Evolutionary conservation across 106 monocot species (phyloP), one percentile per base, ranked within the genome.

Genomic region (Acanthochlamys bracteata): DNA sequence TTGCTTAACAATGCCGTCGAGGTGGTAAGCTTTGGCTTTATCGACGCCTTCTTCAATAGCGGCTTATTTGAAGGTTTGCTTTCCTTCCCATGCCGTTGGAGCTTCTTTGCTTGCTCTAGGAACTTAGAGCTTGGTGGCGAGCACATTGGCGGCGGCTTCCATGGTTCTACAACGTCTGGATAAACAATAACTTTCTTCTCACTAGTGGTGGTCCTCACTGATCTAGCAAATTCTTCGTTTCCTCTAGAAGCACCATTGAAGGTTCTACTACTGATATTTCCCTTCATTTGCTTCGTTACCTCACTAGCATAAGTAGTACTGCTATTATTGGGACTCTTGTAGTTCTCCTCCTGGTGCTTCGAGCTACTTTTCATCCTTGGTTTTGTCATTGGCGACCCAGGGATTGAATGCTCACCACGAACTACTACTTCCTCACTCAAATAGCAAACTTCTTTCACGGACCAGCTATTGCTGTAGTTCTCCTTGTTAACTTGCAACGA

Each of bases 401-500:
- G 68, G 27, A 65, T 14, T 17, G 64, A 74, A 66, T 49, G 41
- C 25, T 57, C 60, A 40, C 58, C 45, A 4, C 20, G 7, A 1
- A 51, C 51, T 33, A 33, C 33, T 19, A 51, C 1, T 19, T 51
- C 51, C 41, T 66, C 58, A 51, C 46, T 33, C 15, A 41, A 17
- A 54, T 56, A 60, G 68, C 42, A 17, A 47, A 66, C 70, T 9
- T 60, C 67, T 11, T 51, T 55, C 42, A 20, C 41, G 40, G 25
- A 20, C n/a, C 10, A 39, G 24, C 14, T 54, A 3, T 6, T 1
- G 33, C 1, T 6, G 43, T 71, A 24, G 53, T 74, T 68, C 56
- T 72, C 71, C 66, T 67, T 80, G 51, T 66, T 73, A 10, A 75
- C 40, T 58, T 84, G 89, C 15, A 85, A 61, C 0, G 89, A 89